Evolutionary conservation across 2,329 filamentous ascomycete genomes (phyloP), one percentile per base, ranked within the genome.

Genomic region (Nemania sp.): DNA sequence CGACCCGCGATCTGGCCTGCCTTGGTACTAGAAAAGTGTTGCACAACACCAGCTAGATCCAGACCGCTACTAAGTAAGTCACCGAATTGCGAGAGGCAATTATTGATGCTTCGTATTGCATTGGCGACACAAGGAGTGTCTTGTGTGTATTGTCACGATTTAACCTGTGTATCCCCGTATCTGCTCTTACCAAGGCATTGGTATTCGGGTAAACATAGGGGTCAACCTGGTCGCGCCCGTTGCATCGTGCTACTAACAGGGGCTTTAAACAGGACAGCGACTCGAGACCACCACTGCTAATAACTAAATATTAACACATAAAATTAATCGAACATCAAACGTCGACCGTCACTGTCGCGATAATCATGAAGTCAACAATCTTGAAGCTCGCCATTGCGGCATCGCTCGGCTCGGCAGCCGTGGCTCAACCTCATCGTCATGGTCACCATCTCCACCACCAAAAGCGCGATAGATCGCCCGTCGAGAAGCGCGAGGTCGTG

Each of bases 371-470:
- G 75, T 72, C 72, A 36, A 59, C 61, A 52, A 64, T 80, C 57
- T 61, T 78, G 62, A 74, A 75, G 52, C 70, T 78, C 61, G 76
- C 80, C 67, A 66, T 82, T 54, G 77, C 78, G 73, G 81, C 79
- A 53, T 75, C 79, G 34, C 63, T 83, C 49, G 79, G 78, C 56
- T 76, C 77, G 15, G 56, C 55, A 33, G 62, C 55, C 9, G 49
- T 61, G 45, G 86, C 86, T 24, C 79, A 85, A 64, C 80, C 77
- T 55, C 80, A 82, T 62, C 72, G 75, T 39, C 84, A 88, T 69
- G 72, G 75, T 56, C 84, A 86, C 68, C 78, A 78, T 55, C 84
- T 83, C 61, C 72, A 78, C 64, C 84, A 85, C 68, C 78, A 76
- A 59, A 83, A 81, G 73, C 77, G 81, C 55, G 73, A 63, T 28